Evolutionary conservation across 306 rosid species (phyloP).

Genomic region (Cicer pinnatifidum): DNA sequence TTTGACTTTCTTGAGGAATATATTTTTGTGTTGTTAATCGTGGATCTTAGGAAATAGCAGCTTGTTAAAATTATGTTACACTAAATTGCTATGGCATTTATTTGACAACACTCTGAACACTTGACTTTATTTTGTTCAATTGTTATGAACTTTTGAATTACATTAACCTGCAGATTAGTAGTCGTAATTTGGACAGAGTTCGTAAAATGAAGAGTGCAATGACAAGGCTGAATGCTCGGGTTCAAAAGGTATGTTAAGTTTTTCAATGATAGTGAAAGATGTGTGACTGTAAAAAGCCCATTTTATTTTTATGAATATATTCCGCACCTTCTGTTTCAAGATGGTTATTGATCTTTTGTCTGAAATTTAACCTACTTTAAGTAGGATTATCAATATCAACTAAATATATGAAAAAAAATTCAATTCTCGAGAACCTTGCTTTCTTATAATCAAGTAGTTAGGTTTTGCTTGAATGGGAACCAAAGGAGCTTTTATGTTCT

Average conservation of each 20-base stretch:
- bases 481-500: not conserved
- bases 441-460: not conserved
- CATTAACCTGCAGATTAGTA: constrained; percentile 68
- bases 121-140: not conserved
- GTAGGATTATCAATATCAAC: not conserved
- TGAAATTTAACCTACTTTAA: not conserved
- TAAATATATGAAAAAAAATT: not conserved
- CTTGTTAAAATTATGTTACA: too few relatives aligned
- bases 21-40: not conserved
- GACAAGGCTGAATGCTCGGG: constrained; percentile 97
- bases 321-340: constrained; percentile 12
- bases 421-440: not conserved
- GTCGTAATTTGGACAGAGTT: constrained; percentile 97
- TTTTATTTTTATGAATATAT: constrained; percentile 27
- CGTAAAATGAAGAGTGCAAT: constrained; percentile 95
- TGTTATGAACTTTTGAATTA: constrained; percentile 35
- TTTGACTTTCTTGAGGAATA: constrained; percentile 30
- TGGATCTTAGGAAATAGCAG: too few relatives aligned
- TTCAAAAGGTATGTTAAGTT: constrained; percentile 75
- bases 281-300: not conserved
- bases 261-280: constrained; percentile 10
- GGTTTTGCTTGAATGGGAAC: not conserved
- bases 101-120: too few relatives aligned
- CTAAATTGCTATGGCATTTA: too few relatives aligned
- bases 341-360: not conserved